phyloP scores from a whole-genome alignment of 2,329 filamentous ascomycete species.

The Aspergillus clavatus region DNA sequence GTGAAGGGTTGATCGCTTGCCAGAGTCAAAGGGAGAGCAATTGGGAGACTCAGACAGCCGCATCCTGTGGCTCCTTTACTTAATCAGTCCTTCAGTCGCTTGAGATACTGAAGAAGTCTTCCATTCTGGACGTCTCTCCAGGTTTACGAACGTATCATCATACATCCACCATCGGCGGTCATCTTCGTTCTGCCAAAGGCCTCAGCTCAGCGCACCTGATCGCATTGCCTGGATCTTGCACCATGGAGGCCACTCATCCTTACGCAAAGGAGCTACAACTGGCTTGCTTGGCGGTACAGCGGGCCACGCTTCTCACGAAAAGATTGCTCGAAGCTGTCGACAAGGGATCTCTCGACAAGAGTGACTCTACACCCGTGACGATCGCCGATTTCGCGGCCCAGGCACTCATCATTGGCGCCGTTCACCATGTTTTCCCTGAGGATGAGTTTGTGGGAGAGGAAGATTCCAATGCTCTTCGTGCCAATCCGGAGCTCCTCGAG shows the following conservation, averaged over 20 bases:
- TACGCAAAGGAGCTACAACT: constrained; percentile 36
- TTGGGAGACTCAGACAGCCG: too few species aligned
- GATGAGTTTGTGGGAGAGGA: constrained; percentile 62
- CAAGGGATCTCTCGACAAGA: constrained; percentile 52
- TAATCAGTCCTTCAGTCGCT: too few species aligned
- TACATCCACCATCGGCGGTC: neutral
- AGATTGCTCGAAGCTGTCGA: constrained; percentile 46
- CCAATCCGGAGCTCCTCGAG: constrained; percentile 45
- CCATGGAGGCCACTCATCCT: constrained; percentile 21
- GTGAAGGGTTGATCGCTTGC: too few species aligned
- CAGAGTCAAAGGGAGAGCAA: too few species aligned
- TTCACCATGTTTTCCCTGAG: constrained; percentile 50
- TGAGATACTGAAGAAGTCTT: too few species aligned
- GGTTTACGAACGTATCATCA: too few species aligned
- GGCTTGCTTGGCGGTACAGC: constrained; percentile 47
- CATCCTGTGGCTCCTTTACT: too few species aligned
- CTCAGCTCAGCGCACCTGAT: neutral
- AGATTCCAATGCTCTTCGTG: constrained; percentile 50
- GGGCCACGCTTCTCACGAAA: constrained; percentile 56
- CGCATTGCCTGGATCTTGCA: constrained; percentile 2
- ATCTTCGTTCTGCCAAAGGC: neutral
- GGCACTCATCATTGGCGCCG: constrained; percentile 55
- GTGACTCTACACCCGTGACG: constrained; percentile 57
- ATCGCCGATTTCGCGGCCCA: constrained; percentile 62
- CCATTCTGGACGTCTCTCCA: too few species aligned